Conservation (phyloP, 768 basidiomycete genomes). For the Suillus weaverae region DNA sequence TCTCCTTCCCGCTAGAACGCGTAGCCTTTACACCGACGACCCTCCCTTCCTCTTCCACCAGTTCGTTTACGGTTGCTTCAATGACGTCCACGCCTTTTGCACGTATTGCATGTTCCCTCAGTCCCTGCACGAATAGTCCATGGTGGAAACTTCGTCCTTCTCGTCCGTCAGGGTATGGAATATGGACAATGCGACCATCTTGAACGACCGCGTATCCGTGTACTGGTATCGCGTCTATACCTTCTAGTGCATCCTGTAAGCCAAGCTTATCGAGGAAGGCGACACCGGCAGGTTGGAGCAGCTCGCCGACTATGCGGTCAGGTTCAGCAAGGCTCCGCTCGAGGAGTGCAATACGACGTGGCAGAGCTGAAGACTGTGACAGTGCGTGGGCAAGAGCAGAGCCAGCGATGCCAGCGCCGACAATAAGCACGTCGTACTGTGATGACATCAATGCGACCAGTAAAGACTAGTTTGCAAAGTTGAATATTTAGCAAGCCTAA, state of each 20-base stretch:
- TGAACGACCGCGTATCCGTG: conserved; percentile 83
- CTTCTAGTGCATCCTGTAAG: conserved; percentile 70
- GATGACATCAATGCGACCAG: neutral
- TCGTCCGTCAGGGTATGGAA: conserved; percentile 76
- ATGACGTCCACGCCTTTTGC: conserved; percentile 74
- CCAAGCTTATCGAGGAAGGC: conserved; percentile 76
- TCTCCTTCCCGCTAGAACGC: conserved; percentile 36
- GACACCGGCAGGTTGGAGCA: conserved; percentile 92
- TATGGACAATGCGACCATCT: conserved; percentile 67
- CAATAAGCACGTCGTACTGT: conserved; percentile 77
- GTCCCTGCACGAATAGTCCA: conserved; percentile 80
- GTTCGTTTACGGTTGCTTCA: conserved; percentile 80
- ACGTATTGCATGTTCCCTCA: conserved; percentile 63
- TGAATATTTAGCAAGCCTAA: neutral
- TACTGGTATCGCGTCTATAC: conserved; percentile 83
- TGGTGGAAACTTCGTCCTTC: conserved; percentile 93
- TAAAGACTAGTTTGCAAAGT: neutral
- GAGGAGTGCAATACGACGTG: conserved; percentile 71
- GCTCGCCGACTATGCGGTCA: conserved; percentile 96
- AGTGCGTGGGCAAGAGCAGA: conserved; percentile 85
- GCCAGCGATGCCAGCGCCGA: conserved; percentile 92
- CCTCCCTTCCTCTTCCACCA: conserved; percentile 59
- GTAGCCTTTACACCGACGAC: conserved; percentile 71
- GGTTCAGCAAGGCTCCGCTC: conserved; percentile 93
- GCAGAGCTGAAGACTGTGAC: conserved; percentile 47